These are phyloP conservation scores for Candida xyloterini DNA, from an alignment of 805 yeast species.

Conservation along the genomic window DNA sequence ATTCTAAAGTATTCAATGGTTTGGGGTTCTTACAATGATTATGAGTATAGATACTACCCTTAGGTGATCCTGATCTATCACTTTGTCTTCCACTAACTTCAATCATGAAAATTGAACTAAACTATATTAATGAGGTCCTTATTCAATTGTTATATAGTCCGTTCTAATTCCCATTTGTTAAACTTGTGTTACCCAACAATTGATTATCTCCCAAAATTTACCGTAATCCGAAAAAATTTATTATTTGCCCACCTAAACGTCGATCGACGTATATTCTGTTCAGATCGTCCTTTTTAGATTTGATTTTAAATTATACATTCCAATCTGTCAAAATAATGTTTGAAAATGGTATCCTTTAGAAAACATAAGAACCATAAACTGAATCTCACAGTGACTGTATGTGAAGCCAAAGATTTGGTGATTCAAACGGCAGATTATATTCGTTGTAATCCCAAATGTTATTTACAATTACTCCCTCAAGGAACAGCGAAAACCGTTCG, in stretches of 20 bases:
- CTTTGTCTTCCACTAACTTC: slow-evolving; percentile 5
- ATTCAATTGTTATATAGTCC: not conserved
- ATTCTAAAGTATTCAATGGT: slow-evolving; percentile 32
- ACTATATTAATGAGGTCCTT: not conserved
- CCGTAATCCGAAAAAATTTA: slow-evolving; percentile 5
- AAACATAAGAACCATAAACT: slow-evolving; percentile 8
- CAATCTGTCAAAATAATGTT: not conserved
- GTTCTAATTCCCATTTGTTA: not conserved
- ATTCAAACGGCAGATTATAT: slow-evolving; percentile 3
- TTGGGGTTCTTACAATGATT: slow-evolving; percentile 33
- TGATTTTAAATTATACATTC: not conserved
- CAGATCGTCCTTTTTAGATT: no score
- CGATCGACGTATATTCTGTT: not conserved
- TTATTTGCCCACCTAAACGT: not conserved
- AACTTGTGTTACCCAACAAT: slow-evolving; percentile 6
- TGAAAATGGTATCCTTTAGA: slow-evolving; percentile 12
- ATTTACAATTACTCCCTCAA: slow-evolving; percentile 17
- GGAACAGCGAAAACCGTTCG: slow-evolving; percentile 15
- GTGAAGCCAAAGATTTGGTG: slow-evolving; percentile 20
- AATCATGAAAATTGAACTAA: slow-evolving; percentile 3
- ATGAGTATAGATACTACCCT: slow-evolving; percentile 31
- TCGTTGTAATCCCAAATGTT: slow-evolving; percentile 23
- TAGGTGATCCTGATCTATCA: slow-evolving; percentile 20
- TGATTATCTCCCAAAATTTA: not conserved
- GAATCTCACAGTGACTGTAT: slow-evolving; percentile 15